Conservation (phyloP, 495 filamentous ascomycete species). For the Penicillium roqueforti region DNA sequence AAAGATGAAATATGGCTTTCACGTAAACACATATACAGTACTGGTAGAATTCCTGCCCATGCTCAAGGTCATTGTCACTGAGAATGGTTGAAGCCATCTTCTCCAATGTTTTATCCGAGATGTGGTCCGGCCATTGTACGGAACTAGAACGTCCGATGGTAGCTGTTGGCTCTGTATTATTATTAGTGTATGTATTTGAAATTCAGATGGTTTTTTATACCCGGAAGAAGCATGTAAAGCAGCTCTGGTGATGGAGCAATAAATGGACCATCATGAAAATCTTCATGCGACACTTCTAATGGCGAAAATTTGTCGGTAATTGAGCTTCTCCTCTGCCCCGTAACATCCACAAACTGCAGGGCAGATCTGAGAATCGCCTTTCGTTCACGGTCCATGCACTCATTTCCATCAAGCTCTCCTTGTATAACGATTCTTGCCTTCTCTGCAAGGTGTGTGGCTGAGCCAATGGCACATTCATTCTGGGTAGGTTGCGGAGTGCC, state of each 20-base stretch:
- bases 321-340: conserved; percentile 11
- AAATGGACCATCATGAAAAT: conserved; percentile 6
- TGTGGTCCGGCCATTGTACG: conserved; percentile 31
- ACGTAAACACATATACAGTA: conserved; percentile 30
- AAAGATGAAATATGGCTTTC: conserved; percentile 22
- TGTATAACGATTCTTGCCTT: conserved; percentile 25
- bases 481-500: conserved; percentile 7
- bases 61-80: conserved; percentile 3
- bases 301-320: conserved; percentile 1
- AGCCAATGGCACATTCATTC: conserved; percentile 4
- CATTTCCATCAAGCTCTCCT: conserved; percentile 21
- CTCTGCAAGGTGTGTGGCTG: conserved; percentile 24
- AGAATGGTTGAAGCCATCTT: conserved; percentile 20
- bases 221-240: conserved; percentile 28
- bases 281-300: background rate
- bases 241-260: conserved; percentile 21
- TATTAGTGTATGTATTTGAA: background rate
- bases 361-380: conserved; percentile 24
- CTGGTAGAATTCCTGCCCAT: conserved; percentile 22
- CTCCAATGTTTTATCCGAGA: conserved; percentile 21
- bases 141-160: background rate
- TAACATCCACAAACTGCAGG: conserved; percentile 21
- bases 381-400: conserved; percentile 18
- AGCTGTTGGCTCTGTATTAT: conserved; percentile 8
- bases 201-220: conserved; percentile 2